Conservation (phyloP, 1,284 basidiomycete species). For the Tilletia walkeri region DNA sequence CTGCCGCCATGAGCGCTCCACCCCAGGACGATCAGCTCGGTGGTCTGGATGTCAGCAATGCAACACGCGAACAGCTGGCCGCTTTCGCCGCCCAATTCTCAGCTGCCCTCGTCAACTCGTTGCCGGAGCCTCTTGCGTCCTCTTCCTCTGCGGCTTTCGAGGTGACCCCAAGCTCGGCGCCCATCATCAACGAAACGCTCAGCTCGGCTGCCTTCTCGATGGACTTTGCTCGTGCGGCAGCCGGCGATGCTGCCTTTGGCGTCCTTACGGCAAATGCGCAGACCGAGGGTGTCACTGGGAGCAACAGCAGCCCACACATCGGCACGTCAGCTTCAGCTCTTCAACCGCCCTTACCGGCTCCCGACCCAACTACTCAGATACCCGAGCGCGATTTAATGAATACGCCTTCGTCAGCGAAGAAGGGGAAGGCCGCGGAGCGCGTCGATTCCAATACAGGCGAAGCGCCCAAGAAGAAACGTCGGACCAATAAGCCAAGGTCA, state of each 20-base stretch:
- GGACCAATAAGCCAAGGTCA: neutral
- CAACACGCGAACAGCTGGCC: conserved; percentile 6
- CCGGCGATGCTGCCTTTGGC: neutral
- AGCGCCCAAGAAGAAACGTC: conserved; percentile 11
- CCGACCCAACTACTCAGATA: too few species aligned
- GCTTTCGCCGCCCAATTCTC: conserved; percentile 9
- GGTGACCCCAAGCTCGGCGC: too few species aligned
- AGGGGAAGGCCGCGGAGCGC: neutral
- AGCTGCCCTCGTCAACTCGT: conserved; percentile 1
- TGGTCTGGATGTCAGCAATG: neutral
- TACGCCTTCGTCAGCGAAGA: neutral
- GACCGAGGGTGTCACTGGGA: too few species aligned
- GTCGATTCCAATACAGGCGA: neutral
- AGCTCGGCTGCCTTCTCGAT: conserved; percentile 11
- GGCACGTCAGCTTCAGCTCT: too few species aligned
- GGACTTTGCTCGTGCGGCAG: conserved; percentile 2
- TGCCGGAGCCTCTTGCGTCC: neutral
- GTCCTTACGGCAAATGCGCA: too few species aligned
- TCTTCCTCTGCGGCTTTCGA: too few species aligned
- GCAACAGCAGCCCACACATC: too few species aligned
- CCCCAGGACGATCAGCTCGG: neutral
- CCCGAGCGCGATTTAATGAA: neutral
- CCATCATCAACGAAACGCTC: neutral
- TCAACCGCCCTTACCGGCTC: too few species aligned
- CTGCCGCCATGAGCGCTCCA: too few species aligned